Evolutionary conservation across 345 rosid genomes (phyloP), one percentile per base, ranked within the genome.

Genomic region (Odontarrhena argentea): DNA sequence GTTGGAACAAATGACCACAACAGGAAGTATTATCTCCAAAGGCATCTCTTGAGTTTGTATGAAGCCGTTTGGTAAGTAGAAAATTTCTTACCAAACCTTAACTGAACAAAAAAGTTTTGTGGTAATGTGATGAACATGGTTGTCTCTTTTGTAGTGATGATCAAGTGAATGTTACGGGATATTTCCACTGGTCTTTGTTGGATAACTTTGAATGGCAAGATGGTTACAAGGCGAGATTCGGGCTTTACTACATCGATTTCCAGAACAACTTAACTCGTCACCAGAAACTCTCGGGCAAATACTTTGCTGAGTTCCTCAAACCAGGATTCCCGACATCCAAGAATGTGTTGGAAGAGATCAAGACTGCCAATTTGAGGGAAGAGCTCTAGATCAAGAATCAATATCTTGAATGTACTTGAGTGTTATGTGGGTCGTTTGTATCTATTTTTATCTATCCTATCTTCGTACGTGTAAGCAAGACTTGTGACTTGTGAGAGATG

Each of bases 121-220:
- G 22, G 22, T 18, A 18, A 18, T 18, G 22, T 18, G 22, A 18
- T 18, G 22, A 18, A 18, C 22, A 18, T 18, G 22, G 22, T 18
- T 18, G 22, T 18, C 22, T 18, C 22, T 18, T 28, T 28, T 28
- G 32, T 4, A 28, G 32, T n/a, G 55, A 58, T 1, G 77, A 74
- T 42, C 60, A 67, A 15, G 77, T 74, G 41, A 74, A 74, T 9
- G 73, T 74, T 54, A 74, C 57, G 0, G 77, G 77, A 30, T 74
- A 74, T 25, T 74, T 28, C 18, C 73, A 54, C 36, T 74, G 77
- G 77, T 60, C 77, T 1, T 60, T 74, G 58, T 28, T 28, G 32
- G 32, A 28, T 1, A 28, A 28, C 32, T 28, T 28, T 3, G 32
- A 28, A 3, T 28, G 32, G 32, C 32, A 28, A 4, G 32, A 28